Base-by-base conservation (phyloP, 2,329 filamentous ascomycete genomes). In the Aspergillus pseudonomiae region DNA sequence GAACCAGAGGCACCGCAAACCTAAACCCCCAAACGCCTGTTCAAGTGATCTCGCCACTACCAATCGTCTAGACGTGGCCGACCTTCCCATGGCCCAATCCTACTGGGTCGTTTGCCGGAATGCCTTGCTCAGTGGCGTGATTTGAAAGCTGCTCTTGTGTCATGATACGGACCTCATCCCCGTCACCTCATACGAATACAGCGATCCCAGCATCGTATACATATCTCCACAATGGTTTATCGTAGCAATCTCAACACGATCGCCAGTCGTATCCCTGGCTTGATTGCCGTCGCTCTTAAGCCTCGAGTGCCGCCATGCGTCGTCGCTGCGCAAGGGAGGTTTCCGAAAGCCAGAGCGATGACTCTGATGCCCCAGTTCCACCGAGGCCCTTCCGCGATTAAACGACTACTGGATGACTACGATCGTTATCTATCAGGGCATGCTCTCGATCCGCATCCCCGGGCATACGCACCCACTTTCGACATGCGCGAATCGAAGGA, bases 401-500 rank as follows among this genome's bases (percentile, higher is more conserved):
- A 55, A 12, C 32, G 52, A 3, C 32, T 55, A 4, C 12, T 55
- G 21, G 52, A 55, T 39, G 52, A 55, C 30, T 55, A 55, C 32
- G 52, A 55, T 14, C 52, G 52, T 19, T 55, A 55, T 39, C 52
- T 55, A 14, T 55, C 52, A 36, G 52, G 52, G 10, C 52, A 39
- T 7, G 1, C 32, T 12, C 52, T 39, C 6, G 52, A 24, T 10
- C 52, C 52, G 6, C 52, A 55, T 21, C 26, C 10, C n/a, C 52
- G 52, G 32, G 52, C 52, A 19, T 55, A 55, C 11, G 52, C 52
- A 11, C 52, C 52, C 10, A 55, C 52, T 21, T 84, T 84, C 64
- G 82, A 84, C 66, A 75, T 84, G 53, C 78, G 78, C 61, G 82
- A 84, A 69, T 76, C 72, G 30, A 73, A 76, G 2, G 75, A 80